Evolutionary conservation across 2,329 filamentous ascomycete genomes (phyloP).

Genomic region (Penicillium palitans): DNA sequence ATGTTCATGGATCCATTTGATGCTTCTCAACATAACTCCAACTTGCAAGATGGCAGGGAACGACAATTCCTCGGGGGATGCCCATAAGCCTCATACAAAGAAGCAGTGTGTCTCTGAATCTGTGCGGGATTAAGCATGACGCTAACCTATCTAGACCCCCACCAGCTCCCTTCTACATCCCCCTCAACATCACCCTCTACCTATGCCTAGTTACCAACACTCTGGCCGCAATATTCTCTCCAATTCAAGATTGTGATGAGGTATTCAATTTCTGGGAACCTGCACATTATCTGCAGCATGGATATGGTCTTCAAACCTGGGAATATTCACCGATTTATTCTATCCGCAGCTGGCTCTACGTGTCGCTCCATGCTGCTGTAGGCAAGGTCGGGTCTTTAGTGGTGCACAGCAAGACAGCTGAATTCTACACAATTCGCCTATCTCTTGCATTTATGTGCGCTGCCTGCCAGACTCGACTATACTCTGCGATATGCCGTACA

Average conservation of each 20-base stretch:
- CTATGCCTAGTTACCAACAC: conserved; percentile 73
- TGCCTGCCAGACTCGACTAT: conserved; percentile 77
- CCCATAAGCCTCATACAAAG: conserved; percentile 27
- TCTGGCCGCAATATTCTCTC: conserved; percentile 76
- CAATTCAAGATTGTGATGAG: conserved; percentile 97
- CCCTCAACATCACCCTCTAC: conserved; percentile 76
- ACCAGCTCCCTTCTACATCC: conserved; percentile 59
- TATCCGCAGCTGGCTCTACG: conserved; percentile 93
- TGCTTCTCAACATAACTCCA: conserved; percentile 1
- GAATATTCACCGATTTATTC: conserved; percentile 95
- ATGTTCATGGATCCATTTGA: neutral
- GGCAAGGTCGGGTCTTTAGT: conserved; percentile 65
- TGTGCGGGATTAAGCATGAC: neutral
- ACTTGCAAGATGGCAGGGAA: conserved; percentile 23
- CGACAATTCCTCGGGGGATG: conserved; percentile 14
- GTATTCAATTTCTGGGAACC: conserved; percentile 99
- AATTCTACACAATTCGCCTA: conserved; percentile 87
- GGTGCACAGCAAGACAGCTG: conserved; percentile 51
- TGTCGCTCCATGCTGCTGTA: conserved; percentile 72
- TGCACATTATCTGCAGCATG: conserved; percentile 87
- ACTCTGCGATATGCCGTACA: conserved; percentile 70
- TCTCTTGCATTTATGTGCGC: conserved; percentile 75
- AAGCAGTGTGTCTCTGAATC: conserved; percentile 25
- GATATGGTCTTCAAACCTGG: conserved; percentile 95
- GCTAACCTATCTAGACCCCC: conserved; percentile 31